Conservation (phyloP, 177 flowering plant genomes). For the Tripterygium wilfordii region DNA sequence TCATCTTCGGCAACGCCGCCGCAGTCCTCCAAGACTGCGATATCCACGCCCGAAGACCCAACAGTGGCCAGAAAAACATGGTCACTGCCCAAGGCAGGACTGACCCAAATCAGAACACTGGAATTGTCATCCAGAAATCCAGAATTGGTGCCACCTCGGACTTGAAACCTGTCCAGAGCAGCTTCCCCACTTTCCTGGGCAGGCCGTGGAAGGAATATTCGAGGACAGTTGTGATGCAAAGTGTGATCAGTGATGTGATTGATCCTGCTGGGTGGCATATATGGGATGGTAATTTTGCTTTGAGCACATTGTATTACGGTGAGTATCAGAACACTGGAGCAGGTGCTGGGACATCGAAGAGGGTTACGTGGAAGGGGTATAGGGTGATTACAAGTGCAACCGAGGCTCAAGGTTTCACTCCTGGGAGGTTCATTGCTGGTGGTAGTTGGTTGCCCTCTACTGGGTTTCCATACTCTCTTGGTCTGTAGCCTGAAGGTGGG, state of each 20-base stretch:
- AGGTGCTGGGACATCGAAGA: constrained; percentile 50
- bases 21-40: constrained; percentile 72
- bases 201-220: constrained; percentile 89
- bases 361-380: constrained; percentile 76
- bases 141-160: constrained; percentile 68
- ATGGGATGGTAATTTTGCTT: constrained; percentile 60
- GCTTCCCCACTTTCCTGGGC: constrained; percentile 63
- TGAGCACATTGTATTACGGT: constrained; percentile 50
- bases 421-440: constrained; percentile 50
- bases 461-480: constrained; percentile 61
- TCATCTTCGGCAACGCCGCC: constrained; percentile 86
- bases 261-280: constrained; percentile 67
- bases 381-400: constrained; percentile 40
- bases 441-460: constrained; percentile 56
- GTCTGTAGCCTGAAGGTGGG: no score
- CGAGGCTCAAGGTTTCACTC: constrained; percentile 51
- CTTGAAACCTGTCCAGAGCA: constrained; percentile 29
- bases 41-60: constrained; percentile 69
- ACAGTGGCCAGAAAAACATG: constrained; percentile 65
- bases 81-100: constrained; percentile 78
- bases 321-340: constrained; percentile 74
- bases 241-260: constrained; percentile 43
- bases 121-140: constrained; percentile 69
- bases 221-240: constrained; percentile 69
- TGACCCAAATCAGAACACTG: constrained; percentile 86